Evolutionary conservation across 2,329 filamentous ascomycete genomes (phyloP).

Genomic region (Amylocarpus encephaloides): DNA sequence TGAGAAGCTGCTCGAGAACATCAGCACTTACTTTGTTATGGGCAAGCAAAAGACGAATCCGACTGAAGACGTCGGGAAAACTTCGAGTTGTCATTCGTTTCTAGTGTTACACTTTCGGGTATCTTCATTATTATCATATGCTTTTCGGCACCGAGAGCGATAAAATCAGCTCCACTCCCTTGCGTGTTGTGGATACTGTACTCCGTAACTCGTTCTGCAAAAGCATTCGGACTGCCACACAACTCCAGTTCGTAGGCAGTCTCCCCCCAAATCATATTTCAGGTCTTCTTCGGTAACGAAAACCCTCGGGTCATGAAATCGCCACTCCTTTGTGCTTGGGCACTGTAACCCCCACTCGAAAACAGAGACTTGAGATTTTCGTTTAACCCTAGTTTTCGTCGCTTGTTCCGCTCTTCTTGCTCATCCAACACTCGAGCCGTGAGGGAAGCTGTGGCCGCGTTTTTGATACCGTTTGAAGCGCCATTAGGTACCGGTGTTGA

Average conservation of each 20-base stretch:
- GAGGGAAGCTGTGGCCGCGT: conserved; percentile 75
- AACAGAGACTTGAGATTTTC: conserved; percentile 51
- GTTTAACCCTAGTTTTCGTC: conserved; percentile 59
- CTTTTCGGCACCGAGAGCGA: no score
- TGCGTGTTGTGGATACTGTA: no score
- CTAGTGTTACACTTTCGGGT: no score
- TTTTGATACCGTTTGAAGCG: conserved; percentile 57
- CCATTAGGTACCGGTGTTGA: conserved; percentile 37
- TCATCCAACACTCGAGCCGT: conserved; percentile 84
- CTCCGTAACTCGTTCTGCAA: no score
- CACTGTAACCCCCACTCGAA: conserved; percentile 37
- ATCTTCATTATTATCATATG: no score
- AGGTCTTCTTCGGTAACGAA: conserved; percentile 41
- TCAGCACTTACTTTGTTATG: no score
- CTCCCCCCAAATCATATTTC: not conserved
- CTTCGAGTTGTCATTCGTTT: no score
- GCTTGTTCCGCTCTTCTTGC: conserved; percentile 75
- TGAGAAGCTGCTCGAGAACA: no score
- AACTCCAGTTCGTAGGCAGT: not conserved
- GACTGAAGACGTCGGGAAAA: no score
- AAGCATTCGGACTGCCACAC: no score
- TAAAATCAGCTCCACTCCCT: no score
- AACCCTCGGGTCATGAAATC: conserved; percentile 56
- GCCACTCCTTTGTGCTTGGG: conserved; percentile 34
- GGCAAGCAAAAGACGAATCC: no score